These are phyloP conservation scores for Kodamaea kakaduensis DNA, from an alignment of 805 yeast species.

Conservation along the genomic window DNA sequence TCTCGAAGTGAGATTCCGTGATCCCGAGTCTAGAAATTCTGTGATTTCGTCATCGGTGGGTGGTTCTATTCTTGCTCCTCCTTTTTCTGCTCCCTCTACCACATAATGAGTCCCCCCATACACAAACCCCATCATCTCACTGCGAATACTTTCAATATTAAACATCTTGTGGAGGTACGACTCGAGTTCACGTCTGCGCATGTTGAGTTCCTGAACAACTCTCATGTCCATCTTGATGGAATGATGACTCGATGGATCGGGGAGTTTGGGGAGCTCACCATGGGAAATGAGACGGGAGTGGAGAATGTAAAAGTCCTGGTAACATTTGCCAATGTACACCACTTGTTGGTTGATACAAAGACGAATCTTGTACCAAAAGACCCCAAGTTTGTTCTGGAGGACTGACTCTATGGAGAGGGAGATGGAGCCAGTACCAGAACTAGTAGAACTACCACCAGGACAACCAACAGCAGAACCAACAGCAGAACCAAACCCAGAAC, in stretches of 20 bases:
- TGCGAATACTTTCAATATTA: not conserved
- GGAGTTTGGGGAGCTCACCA: slow-evolving; percentile 25
- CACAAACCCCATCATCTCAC: slow-evolving; percentile 8
- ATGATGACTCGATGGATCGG: slow-evolving; percentile 22
- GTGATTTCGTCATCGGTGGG: slow-evolving; percentile 4
- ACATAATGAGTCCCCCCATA: slow-evolving; percentile 5
- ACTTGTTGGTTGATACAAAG: slow-evolving; percentile 16
- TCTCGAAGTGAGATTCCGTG: slow-evolving; percentile 15
- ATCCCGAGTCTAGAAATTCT: slow-evolving; percentile 16
- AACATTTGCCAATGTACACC: slow-evolving; percentile 26
- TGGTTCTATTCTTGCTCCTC: not conserved
- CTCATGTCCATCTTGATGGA: slow-evolving; percentile 10
- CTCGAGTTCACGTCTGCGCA: slow-evolving; percentile 23
- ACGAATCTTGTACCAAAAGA: slow-evolving; percentile 35
- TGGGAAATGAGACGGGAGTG: slow-evolving; percentile 18
- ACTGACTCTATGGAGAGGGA: no score
- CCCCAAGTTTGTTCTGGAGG: slow-evolving; percentile 18
- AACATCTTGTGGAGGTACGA: slow-evolving; percentile 15
- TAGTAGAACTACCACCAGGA: no score
- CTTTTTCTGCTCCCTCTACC: not conserved
- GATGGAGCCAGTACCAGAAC: no score
- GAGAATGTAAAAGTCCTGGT: slow-evolving; percentile 36
- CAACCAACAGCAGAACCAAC: no score
- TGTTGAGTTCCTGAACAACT: slow-evolving; percentile 9
- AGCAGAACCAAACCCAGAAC: no score